Conservation (phyloP, 768 basidiomycete species). For the Pleurotus tuoliensis region DNA sequence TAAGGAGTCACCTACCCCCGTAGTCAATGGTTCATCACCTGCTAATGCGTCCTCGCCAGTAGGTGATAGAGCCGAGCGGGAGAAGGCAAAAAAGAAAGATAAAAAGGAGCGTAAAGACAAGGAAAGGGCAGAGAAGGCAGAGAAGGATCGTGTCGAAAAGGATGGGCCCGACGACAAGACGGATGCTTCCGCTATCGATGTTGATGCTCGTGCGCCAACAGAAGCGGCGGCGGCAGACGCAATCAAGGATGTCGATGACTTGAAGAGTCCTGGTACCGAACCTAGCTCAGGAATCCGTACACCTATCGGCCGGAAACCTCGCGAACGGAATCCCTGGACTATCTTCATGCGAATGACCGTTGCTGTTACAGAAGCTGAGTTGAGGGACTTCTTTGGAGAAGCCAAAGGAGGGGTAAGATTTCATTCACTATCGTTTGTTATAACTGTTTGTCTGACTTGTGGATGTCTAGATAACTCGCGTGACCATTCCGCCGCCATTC, state of each 20-base stretch:
- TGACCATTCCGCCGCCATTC: conserved; percentile 52
- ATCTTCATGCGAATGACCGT: conserved; percentile 70
- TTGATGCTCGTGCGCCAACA: conserved; percentile 25
- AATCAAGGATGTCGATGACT: conserved; percentile 26
- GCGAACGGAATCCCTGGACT: conserved; percentile 73
- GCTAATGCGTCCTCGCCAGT: conserved; percentile 16
- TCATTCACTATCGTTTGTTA: neutral
- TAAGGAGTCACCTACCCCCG: conserved; percentile 30
- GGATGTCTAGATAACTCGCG: conserved; percentile 54
- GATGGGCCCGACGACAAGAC: conserved; percentile 28
- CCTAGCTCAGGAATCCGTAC: conserved; percentile 62
- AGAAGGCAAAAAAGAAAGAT: conserved; percentile 56
- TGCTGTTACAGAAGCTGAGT: conserved; percentile 53
- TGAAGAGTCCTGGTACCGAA: conserved; percentile 57
- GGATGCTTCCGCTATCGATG: neutral
- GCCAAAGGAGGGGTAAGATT: conserved; percentile 59
- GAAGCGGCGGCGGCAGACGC: conserved; percentile 21
- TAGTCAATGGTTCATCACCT: conserved; percentile 30
- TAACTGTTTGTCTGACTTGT: conserved; percentile 3
- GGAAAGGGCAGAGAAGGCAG: conserved; percentile 41
- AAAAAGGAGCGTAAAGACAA: conserved; percentile 61
- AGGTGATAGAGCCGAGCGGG: conserved; percentile 51
- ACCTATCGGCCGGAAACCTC: conserved; percentile 58
- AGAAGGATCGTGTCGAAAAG: conserved; percentile 28
- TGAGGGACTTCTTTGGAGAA: conserved; percentile 76